Evolutionary conservation across 805 yeast species (phyloP).

Genomic region (Ogataea neopini): DNA sequence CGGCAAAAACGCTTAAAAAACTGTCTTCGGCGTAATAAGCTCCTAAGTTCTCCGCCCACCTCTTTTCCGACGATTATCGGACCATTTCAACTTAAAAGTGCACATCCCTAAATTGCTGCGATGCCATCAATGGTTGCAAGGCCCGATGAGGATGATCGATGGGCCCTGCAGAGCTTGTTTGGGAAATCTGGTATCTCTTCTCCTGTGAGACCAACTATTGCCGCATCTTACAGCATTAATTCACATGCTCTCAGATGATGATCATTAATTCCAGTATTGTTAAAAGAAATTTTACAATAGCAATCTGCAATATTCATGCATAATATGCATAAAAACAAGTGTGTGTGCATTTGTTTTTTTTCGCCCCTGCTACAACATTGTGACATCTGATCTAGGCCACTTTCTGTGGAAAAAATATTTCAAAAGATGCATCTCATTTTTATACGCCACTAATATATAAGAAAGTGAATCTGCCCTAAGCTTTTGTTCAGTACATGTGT

Average conservation of each 20-base stretch:
- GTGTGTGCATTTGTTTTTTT: not conserved
- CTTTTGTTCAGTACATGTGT: no score
- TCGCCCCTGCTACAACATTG: slow-evolving; percentile 3
- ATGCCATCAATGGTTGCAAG: not conserved
- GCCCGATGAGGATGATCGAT: not conserved
- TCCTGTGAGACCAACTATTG: no score
- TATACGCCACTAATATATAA: slow-evolving; percentile 7
- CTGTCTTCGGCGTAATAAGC: no score
- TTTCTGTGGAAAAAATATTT: not conserved
- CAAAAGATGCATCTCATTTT: not conserved
- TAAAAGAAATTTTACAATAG: not conserved
- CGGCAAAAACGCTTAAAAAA: no score
- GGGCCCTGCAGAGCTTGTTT: slow-evolving; percentile 1
- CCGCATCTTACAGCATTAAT: not conserved
- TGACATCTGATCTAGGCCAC: slow-evolving; percentile 6
- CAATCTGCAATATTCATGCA: not conserved
- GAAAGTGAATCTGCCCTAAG: not conserved
- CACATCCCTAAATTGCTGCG: not conserved
- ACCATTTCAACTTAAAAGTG: not conserved
- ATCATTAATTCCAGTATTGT: not conserved
- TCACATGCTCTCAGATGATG: not conserved
- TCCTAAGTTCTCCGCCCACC: not conserved
- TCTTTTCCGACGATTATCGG: not conserved
- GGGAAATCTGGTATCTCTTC: not conserved
- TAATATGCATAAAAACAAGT: not conserved